Base-by-base conservation (phyloP, 2,329 filamentous ascomycete genomes). In the Verticillium tricorpus region DNA sequence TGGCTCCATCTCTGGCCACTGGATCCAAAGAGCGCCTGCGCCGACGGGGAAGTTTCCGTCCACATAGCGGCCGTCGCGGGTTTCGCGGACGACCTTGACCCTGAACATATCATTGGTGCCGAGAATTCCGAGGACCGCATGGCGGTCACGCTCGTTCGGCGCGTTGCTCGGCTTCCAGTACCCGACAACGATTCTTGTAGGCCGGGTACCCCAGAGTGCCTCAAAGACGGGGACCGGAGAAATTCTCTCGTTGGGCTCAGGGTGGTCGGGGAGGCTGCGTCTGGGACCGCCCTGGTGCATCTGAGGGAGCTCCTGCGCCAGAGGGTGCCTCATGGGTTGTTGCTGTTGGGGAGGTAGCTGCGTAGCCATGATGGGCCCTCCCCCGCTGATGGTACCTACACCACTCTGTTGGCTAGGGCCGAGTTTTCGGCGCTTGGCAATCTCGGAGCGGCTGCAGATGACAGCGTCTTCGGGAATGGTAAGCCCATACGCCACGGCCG, bases 101-200 rank as follows among this genome's bases (percentile, higher is more conserved):
- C 86, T 77, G 69, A 89, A 88, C 80, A 86, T 87, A 65, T 88
- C 85, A 61, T 87, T 87, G 19, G 81, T 80, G 1, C 85, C 85
- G 0, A 89, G 72, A 12, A 89, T 86, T 3, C 86, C 86, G 60
- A 84, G 85, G 0, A 88, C 84, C 0, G 85, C 86, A 67, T 89
- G 86, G 59, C 85, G 84, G 67, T 88, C 79, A 14, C 74, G 73
- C 2, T 75, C 69, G 2, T 79, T 72, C 0, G 69, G 50, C 58
- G 83, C 80, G 35, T 76, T 80, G 0, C 85, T 88, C 14, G 80
- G 78, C 60, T 76, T 78, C 86, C 86, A 89, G 68, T 80, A 82
- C 0, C 86, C 86, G 2, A 89, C 71, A 2, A 87, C 73, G 57
- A 87, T 85, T 9, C 83, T 77, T 0, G 84, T 86, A 0, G 84